Base-by-base conservation (phyloP, 2,329 filamentous ascomycete genomes). In the Remersonia thermophila region DNA sequence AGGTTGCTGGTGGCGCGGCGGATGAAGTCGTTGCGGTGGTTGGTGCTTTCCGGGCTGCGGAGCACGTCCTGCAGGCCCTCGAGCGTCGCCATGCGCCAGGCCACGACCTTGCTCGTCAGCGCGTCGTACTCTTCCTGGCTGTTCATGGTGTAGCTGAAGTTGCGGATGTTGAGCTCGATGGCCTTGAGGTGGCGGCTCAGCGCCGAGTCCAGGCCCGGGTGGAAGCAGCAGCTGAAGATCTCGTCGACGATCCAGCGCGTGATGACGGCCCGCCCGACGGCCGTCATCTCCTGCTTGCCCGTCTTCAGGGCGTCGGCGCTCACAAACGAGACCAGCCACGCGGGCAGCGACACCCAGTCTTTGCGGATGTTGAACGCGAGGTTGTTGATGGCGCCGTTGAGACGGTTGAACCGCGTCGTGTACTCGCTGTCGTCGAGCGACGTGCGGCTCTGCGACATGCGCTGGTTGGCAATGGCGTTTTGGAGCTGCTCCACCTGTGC, bases 271-370 rank as follows among this genome's bases (percentile, higher is more conserved):
- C 89, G 77, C 12, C 91, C 91, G 16, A 93, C 81, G 4, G 87
- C 87, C 6, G 86, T 96, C 91, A 98, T 98, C 59, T 98, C 91
- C 57, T 95, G 87, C 54, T 87, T 93, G 42, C 87, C 91, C 8
- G 80, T 85, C 50, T 79, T 74, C 36, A 93, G 69, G 1, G 86
- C 89, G 50, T 93, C 87, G 35, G 80, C 69, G 56, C 89, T 95
- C 46, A 93, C 83, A 37, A 77, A 83, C 16, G 69, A 70, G 37
- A 77, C 71, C 30, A 98, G 66, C 85, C 86, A 96, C 5, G 67
- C 55, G 0, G 91, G 91, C 37, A 96, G 69, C 25, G 67, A 66
- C 43, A 75, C 76, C 91, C 91, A 98, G 53, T 93, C 82, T 60
- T 96, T 96, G 44, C 91, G 81, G 45, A 96, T 93, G 48, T 91